These are phyloP conservation scores for Knufia fluminis DNA, from an alignment of 2,329 filamentous ascomycete genomes.

Conservation along the genomic window DNA sequence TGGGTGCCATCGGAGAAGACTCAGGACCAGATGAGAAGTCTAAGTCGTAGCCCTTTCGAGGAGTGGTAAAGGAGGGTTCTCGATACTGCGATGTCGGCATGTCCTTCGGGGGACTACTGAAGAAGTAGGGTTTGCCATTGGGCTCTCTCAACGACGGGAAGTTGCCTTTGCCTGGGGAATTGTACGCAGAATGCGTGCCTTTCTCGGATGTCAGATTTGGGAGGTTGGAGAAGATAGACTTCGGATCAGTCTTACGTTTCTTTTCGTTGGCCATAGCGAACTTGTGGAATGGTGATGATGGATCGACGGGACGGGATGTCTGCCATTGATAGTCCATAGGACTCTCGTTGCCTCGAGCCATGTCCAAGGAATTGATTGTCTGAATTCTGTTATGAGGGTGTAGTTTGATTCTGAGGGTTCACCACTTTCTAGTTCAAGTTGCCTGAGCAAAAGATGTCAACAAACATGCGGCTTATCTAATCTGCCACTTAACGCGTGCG, in stretches of 20 bases:
- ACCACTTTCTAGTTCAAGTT: too few species aligned
- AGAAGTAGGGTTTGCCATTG: constrained; percentile 42
- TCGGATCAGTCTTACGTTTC: constrained; percentile 31
- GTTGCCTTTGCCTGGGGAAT: constrained; percentile 41
- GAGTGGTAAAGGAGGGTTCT: constrained; percentile 40
- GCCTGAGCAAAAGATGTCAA: neutral
- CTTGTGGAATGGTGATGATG: constrained; percentile 39
- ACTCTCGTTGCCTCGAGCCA: constrained; percentile 31
- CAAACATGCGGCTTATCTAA: neutral
- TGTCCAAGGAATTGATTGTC: constrained; percentile 8
- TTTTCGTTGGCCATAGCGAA: constrained; percentile 34
- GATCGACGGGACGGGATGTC: constrained; percentile 33
- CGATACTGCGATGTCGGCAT: constrained; percentile 30
- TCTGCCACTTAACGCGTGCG: neutral
- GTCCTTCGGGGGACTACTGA: constrained; percentile 30
- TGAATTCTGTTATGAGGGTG: neutral
- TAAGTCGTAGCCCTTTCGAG: constrained; percentile 35
- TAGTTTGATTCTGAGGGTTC: neutral
- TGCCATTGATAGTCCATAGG: constrained; percentile 46
- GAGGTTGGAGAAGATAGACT: neutral
- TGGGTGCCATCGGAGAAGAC: constrained; percentile 36
- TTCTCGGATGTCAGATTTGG: constrained; percentile 8
- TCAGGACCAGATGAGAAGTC: constrained; percentile 42
- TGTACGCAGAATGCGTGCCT: constrained; percentile 35
- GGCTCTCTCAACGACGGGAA: constrained; percentile 41